A percentile compares a stretch with the other conserved stretches of the same genome.
phyloP scores from a whole-genome alignment of 768 basidiomycete genomes.

The Peribolospora kevripleyi region DNA sequence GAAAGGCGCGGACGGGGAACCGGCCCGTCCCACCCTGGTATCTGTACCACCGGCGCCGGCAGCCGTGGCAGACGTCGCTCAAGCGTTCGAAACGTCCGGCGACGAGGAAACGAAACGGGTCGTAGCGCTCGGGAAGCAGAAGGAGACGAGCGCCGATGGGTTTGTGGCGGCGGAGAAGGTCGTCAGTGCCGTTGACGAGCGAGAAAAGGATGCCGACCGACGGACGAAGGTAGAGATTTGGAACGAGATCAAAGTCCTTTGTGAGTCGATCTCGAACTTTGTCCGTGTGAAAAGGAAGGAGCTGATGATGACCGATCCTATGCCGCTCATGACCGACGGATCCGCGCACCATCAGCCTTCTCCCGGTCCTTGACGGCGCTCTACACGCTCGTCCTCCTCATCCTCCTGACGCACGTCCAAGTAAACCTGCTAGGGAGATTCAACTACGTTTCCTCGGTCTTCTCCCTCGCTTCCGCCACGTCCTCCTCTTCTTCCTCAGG shows the following conservation, averaged over 20 bases:
- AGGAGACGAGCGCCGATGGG: too few relatives aligned
- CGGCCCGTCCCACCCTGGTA: not conserved
- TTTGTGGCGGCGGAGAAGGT: too few relatives aligned
- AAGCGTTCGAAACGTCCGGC: not conserved
- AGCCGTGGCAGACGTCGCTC: not conserved
- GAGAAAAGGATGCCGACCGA: conserved; percentile 12
- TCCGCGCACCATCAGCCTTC: conserved; percentile 31
- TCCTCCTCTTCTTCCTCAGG: not conserved
- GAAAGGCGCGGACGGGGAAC: not conserved
- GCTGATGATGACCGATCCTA: too few relatives aligned
- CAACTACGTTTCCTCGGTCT: conserved; percentile 49
- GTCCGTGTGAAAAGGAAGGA: not conserved
- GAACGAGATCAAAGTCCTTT: conserved; percentile 75
- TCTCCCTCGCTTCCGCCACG: conserved; percentile 24
- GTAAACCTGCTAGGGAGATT: conserved; percentile 58
- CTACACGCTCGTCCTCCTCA: conserved; percentile 63
- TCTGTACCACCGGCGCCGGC: not conserved
- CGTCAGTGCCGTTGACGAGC: conserved; percentile 24
- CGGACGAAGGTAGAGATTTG: conserved; percentile 60
- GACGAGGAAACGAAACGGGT: not conserved
- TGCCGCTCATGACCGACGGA: not conserved
- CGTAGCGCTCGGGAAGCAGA: too few relatives aligned
- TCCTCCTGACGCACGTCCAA: conserved; percentile 66
- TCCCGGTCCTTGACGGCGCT: conserved; percentile 65
- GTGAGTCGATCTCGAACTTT: conserved; percentile 22